phyloP scores from a whole-genome alignment of 345 rosid species.

The Aegle marmelos region DNA sequence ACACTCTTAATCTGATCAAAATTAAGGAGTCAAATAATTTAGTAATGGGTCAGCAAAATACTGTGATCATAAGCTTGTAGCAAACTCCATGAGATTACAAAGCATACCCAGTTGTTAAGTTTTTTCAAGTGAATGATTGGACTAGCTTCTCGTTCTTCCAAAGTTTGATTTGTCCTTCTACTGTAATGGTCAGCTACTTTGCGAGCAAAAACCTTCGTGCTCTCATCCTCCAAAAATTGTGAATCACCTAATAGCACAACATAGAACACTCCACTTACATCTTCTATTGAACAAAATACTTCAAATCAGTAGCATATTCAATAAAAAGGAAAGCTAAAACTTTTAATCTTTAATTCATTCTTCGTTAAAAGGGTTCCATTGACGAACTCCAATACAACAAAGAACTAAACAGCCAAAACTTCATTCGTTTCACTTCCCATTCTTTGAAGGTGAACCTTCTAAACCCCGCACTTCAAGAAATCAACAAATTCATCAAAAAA shows the following conservation, averaged over 20 bases:
- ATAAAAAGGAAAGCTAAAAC: not conserved
- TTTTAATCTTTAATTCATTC: not conserved
- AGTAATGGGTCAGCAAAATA: not conserved
- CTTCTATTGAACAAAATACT: not conserved
- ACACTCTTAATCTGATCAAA: constrained; percentile 87
- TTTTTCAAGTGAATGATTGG: constrained; percentile 95
- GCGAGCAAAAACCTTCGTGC: constrained; percentile 56
- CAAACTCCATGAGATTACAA: constrained; percentile 11
- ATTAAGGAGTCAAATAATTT: not conserved
- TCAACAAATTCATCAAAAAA: constrained; percentile 3
- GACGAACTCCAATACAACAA: not conserved
- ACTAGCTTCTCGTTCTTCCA: constrained; percentile 98
- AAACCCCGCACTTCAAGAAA: constrained; percentile 1
- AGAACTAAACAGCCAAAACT: constrained; percentile 5
- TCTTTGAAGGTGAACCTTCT: not conserved
- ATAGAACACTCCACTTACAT: constrained; percentile 16
- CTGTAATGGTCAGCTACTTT: constrained; percentile 96
- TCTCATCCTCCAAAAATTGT: constrained; percentile 60
- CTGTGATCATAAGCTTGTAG: not conserved
- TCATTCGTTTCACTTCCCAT: constrained; percentile 3
- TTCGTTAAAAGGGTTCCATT: not conserved
- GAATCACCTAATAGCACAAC: constrained; percentile 50
- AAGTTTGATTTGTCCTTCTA: constrained; percentile 91
- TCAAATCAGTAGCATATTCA: not conserved
- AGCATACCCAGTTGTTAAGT: constrained; percentile 87